Conservation (phyloP, 768 basidiomycete species). For the Boletales sp. region DNA sequence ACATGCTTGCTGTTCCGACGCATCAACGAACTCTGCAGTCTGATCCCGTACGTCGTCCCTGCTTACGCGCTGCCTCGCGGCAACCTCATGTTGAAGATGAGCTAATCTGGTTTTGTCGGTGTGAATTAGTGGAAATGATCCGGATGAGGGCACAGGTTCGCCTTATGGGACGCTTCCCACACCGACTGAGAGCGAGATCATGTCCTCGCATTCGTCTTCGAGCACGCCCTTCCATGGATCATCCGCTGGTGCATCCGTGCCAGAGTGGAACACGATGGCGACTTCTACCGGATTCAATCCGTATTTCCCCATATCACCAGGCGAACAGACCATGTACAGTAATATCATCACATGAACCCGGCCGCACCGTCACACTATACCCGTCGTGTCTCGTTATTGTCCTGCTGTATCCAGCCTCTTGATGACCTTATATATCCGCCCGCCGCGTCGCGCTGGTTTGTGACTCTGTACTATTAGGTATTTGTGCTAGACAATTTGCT, state of each 20-base stretch:
- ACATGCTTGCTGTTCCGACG: slow-evolving; percentile 55
- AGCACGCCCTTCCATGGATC: slow-evolving; percentile 39
- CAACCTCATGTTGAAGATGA: slow-evolving; percentile 31
- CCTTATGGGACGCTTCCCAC: slow-evolving; percentile 55
- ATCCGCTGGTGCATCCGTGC: slow-evolving; percentile 47
- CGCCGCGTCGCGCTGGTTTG: slow-evolving; percentile 26
- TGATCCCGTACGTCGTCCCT: slow-evolving; percentile 58
- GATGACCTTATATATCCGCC: slow-evolving; percentile 21
- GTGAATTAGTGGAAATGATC: slow-evolving; percentile 49
- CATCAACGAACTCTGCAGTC: slow-evolving; percentile 56
- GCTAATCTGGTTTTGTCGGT: slow-evolving; percentile 24
- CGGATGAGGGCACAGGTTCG: slow-evolving; percentile 42
- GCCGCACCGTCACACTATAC: neutral
- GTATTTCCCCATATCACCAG: slow-evolving; percentile 60
- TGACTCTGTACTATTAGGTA: slow-evolving; percentile 27
- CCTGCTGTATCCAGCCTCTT: slow-evolving; percentile 8
- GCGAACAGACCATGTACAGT: slow-evolving; percentile 54
- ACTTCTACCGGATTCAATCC: slow-evolving; percentile 55
- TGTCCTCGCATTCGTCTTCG: slow-evolving; percentile 45
- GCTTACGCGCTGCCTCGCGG: slow-evolving; percentile 27
- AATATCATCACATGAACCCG: slow-evolving; percentile 50
- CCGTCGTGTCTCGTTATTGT: neutral
- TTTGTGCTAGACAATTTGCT: slow-evolving; percentile 26
- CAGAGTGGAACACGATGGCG: slow-evolving; percentile 58
- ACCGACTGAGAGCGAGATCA: slow-evolving; percentile 59